These are phyloP conservation scores for Nannizzia gypsea DNA, from an alignment of 2,329 filamentous ascomycete species.

Conservation along the genomic window DNA sequence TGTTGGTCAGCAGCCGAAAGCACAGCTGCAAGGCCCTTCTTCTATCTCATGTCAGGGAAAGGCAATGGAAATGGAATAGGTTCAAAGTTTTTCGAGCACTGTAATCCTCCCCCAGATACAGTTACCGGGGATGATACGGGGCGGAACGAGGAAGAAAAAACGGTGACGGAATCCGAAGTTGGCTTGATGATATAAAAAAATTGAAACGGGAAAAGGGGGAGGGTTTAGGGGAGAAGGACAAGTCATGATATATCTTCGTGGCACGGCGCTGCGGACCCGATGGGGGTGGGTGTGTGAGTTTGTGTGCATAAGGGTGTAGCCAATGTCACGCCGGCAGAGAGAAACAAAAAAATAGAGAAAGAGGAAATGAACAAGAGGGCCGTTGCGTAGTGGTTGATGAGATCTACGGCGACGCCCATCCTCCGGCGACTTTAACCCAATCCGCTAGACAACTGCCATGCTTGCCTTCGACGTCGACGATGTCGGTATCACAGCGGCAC, in stretches of 20 bases:
- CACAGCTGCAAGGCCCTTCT: not conserved
- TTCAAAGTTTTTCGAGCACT: not conserved
- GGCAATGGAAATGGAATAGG: too few relatives aligned
- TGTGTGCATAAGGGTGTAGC: not conserved
- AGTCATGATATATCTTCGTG: constrained; percentile 3
- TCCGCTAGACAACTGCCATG: constrained; percentile 88
- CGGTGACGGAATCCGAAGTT: not conserved
- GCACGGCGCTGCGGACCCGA: not conserved
- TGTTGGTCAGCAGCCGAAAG: not conserved
- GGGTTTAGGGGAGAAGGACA: not conserved
- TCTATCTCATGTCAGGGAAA: not conserved
- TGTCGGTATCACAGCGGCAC: constrained; percentile 93
- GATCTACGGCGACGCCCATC: constrained; percentile 58
- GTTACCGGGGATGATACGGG: not conserved
- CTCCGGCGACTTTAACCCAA: constrained; percentile 95
- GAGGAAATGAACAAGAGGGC: too few relatives aligned
- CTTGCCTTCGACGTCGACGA: constrained; percentile 95
- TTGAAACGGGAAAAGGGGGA: too few relatives aligned
- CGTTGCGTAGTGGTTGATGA: not conserved
- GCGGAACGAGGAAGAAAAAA: not conserved
- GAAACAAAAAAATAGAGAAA: not conserved
- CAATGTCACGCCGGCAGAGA: not conserved
- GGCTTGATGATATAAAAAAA: not conserved
- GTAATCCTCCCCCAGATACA: not conserved
- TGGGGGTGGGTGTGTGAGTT: too few relatives aligned